Evolutionary conservation across 2,329 filamentous ascomycete genomes (phyloP).

Genomic region (Cladobotryum protrusum): DNA sequence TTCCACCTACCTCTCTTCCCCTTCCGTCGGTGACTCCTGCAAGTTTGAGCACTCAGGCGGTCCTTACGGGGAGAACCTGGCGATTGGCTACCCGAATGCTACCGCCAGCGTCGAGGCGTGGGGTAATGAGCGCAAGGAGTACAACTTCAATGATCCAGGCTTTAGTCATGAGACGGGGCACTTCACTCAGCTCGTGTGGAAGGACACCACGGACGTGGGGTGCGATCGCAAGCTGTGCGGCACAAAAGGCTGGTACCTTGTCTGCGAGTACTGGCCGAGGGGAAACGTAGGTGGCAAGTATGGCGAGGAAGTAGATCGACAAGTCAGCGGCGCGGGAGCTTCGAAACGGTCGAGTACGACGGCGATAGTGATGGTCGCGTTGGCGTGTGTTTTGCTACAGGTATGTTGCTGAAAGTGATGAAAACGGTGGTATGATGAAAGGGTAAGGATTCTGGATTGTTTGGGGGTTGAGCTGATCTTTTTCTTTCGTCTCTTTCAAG

Average conservation of each 20-base stretch:
- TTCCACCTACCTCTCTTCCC: conserved; percentile 39
- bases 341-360: background rate
- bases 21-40: conserved; percentile 29
- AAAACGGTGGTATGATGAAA: no score
- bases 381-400: background rate
- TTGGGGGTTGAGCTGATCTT: background rate
- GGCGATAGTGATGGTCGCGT: background rate
- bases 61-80: conserved; percentile 69
- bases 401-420: background rate
- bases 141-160: conserved; percentile 51
- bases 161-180: conserved; percentile 59
- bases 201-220: conserved; percentile 52
- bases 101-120: conserved; percentile 57
- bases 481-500: background rate
- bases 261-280: conserved; percentile 63
- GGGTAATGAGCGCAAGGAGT: conserved; percentile 49
- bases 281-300: conserved; percentile 57
- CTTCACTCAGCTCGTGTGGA: conserved; percentile 71
- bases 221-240: conserved; percentile 43
- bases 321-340: background rate
- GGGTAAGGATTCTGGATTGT: background rate
- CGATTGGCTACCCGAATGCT: conserved; percentile 57
- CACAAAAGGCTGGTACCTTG: conserved; percentile 55
- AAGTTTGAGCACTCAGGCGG: conserved; percentile 52
- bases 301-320: conserved; percentile 27